Conservation (phyloP, 768 basidiomycete genomes). For the Kwoniella sp. region DNA sequence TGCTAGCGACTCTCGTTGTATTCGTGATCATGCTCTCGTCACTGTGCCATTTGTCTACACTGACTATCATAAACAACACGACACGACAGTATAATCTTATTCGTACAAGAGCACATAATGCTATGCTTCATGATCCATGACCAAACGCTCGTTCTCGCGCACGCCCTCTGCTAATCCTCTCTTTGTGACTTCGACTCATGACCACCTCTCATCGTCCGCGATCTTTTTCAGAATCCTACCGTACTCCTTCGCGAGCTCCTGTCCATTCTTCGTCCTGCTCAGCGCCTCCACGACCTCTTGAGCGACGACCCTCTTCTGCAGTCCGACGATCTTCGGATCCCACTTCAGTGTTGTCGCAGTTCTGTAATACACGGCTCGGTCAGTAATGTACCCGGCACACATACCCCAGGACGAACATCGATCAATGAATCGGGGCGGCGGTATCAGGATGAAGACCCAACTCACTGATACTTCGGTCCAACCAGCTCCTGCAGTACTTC, state of each 20-base stretch:
- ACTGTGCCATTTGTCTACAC: too few relatives aligned
- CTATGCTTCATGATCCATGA: too few relatives aligned
- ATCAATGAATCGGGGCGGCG: background rate
- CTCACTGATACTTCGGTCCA: constrained; percentile 86
- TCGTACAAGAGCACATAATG: too few relatives aligned
- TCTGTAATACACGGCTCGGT: constrained; percentile 19
- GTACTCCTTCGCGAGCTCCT: constrained; percentile 17
- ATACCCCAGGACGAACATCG: background rate
- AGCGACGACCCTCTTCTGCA: constrained; percentile 78
- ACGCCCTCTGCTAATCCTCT: too few relatives aligned
- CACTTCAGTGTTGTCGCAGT: constrained; percentile 68
- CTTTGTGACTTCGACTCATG: too few relatives aligned
- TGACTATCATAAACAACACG: too few relatives aligned
- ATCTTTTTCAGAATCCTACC: constrained; percentile 4
- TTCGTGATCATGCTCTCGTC: too few relatives aligned
- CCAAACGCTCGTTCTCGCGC: too few relatives aligned
- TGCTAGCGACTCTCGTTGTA: too few relatives aligned
- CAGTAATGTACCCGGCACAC: background rate
- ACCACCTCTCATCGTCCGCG: constrained; percentile 13
- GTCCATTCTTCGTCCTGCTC: constrained; percentile 5
- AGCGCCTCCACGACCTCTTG: constrained; percentile 64
- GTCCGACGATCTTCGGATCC: constrained; percentile 69
- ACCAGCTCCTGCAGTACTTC: constrained; percentile 87
- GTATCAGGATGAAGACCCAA: constrained; percentile 28
- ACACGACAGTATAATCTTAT: too few relatives aligned